Conservation (phyloP, 768 basidiomycete genomes). For the Tephrocybe sp. region DNA sequence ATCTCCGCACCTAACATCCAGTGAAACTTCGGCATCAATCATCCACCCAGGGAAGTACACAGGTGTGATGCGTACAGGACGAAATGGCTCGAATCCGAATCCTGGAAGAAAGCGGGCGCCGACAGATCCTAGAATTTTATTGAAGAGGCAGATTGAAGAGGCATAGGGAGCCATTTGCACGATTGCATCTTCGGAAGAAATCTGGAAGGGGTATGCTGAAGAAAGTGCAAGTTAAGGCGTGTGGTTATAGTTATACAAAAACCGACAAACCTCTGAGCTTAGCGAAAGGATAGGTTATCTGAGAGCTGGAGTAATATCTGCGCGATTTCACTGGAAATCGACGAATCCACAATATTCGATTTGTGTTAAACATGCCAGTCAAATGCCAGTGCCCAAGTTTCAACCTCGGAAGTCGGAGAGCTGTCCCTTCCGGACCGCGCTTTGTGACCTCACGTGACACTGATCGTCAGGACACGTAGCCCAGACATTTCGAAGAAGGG, state of each 20-base stretch:
- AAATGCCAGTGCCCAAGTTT: background rate
- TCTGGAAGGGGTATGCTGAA: slow-evolving; percentile 52
- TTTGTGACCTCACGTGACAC: slow-evolving; percentile 19
- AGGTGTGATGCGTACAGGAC: slow-evolving; percentile 47
- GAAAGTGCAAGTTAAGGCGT: background rate
- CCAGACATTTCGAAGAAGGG: slow-evolving; percentile 11
- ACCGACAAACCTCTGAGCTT: slow-evolving; percentile 36
- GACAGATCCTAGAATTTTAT: slow-evolving; percentile 24
- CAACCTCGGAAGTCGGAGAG: slow-evolving; percentile 2
- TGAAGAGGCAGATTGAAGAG: slow-evolving; percentile 23
- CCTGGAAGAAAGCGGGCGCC: slow-evolving; percentile 38
- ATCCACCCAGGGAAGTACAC: slow-evolving; percentile 68
- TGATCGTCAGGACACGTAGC: slow-evolving; percentile 21
- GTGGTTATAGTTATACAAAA: background rate
- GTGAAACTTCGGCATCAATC: slow-evolving; percentile 53
- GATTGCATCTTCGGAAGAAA: slow-evolving; percentile 47
- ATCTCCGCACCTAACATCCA: slow-evolving; percentile 27
- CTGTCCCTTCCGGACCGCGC: too few relatives aligned
- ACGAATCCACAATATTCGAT: slow-evolving; percentile 17
- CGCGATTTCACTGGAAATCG: slow-evolving; percentile 3
- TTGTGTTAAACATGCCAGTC: slow-evolving; percentile 16
- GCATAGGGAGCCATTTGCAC: slow-evolving; percentile 35
- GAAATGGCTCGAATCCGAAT: slow-evolving; percentile 37
- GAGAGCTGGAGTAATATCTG: slow-evolving; percentile 9
- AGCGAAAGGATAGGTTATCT: slow-evolving; percentile 27